These are phyloP conservation scores for Hamigera avellanea DNA, from an alignment of 495 filamentous ascomycete species.

Conservation along the genomic window DNA sequence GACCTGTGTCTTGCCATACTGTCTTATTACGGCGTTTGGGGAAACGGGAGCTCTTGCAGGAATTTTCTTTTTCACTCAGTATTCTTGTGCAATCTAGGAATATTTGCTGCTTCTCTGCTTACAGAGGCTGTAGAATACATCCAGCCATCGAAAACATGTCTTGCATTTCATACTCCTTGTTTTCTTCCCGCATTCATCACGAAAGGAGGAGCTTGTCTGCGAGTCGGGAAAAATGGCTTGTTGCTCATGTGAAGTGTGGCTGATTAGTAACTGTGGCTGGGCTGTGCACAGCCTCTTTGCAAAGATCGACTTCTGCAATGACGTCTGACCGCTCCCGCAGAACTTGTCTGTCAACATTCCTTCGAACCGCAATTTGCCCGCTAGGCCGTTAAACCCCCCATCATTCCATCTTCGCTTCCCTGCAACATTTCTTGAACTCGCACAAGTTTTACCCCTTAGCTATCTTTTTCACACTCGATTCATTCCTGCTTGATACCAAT, in stretches of 20 bases:
- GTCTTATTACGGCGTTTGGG: slow-evolving; percentile 41
- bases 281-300: neutral
- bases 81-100: slow-evolving; percentile 30
- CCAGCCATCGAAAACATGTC: slow-evolving; percentile 11
- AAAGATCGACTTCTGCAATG: neutral
- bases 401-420: neutral
- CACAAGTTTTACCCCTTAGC: neutral
- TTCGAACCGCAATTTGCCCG: too few relatives aligned
- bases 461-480: too few relatives aligned
- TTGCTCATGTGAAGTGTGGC: neutral
- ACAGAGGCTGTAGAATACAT: slow-evolving; percentile 27
- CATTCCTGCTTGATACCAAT: slow-evolving; percentile 6
- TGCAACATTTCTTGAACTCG: neutral
- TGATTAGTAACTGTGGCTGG: neutral
- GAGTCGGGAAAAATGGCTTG: neutral
- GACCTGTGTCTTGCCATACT: slow-evolving; percentile 22
- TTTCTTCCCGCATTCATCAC: too few relatives aligned
- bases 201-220: too few relatives aligned
- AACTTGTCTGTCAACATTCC: too few relatives aligned
- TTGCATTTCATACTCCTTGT: too few relatives aligned
- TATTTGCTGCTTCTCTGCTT: slow-evolving; percentile 22
- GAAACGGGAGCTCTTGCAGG: slow-evolving; percentile 37
- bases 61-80: slow-evolving; percentile 22
- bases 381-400: too few relatives aligned
- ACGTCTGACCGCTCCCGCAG: slow-evolving; percentile 1